Evolutionary conservation across 345 rosid species (phyloP), one percentile per base, ranked within the genome.

Genomic region (Eucalyptus tenuipes): DNA sequence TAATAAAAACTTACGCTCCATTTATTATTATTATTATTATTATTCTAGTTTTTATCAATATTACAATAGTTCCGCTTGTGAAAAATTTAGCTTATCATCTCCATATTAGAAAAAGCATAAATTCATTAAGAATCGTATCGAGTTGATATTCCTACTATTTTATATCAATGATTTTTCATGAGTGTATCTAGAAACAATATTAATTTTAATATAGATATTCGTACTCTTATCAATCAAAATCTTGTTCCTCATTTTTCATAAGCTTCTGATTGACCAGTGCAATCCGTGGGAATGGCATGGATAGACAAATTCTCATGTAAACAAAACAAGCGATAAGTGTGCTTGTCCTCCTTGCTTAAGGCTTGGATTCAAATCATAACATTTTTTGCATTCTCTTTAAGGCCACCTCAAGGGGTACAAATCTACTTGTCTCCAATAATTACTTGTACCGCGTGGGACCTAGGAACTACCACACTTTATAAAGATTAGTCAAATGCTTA

Each of bases 361-460:
- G 33, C 33, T 4, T n/a, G 3, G 4, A 14, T 64, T 66, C 1
- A 8, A 31, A 66, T 66, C 20, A 31, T 66, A 18, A 31, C 11
- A 5, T 2, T 31, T n/a, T n/a, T 8, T 10, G 3, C 40, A 15
- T 66, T 66, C 79, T 31, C 0, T 66, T 66, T n/a, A 0, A 66
- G 75, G 79, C 40, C 40, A 59, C n/a, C 16, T 27, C 66, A 25
- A 59, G n/a, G 16, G 66, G 31, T 59, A 59, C n/a, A 59, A 27
- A 27, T 59, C 12, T 59, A 13, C 15, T 27, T 27, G n/a, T 27
- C 66, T 27, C n/a, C n/a, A 29, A 27, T 27, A 59, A 59, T 59
- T 59, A 59, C 31, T 33, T 10, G 44, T 17, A 16, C 7, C 24
- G 1, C 10, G 13, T 18, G 80, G 24, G 12, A 14, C 6, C 6